These are phyloP conservation scores for Ophiobolus disseminans DNA, from an alignment of 2,329 filamentous ascomycete species.

Conservation along the genomic window DNA sequence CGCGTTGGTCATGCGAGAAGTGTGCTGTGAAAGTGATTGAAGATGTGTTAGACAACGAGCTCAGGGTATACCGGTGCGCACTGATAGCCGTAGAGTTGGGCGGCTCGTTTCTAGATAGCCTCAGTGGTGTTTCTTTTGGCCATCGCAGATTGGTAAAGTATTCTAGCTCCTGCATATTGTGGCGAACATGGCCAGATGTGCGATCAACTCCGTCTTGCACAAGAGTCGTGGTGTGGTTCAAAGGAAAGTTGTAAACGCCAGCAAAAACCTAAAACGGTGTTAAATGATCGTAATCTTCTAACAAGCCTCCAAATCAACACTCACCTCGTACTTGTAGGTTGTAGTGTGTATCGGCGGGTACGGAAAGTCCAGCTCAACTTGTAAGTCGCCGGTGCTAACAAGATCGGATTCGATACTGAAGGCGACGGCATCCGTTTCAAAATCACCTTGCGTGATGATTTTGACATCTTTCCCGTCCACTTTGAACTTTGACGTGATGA, in stretches of 20 bases:
- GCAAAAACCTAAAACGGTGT: constrained; percentile 58
- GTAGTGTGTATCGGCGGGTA: constrained; percentile 49
- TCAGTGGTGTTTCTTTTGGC: constrained; percentile 45
- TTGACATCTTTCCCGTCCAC: constrained; percentile 50
- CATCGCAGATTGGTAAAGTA: constrained; percentile 54
- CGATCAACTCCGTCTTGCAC: constrained; percentile 25
- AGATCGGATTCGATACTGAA: constrained; percentile 55
- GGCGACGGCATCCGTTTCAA: constrained; percentile 54
- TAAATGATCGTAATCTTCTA: not conserved
- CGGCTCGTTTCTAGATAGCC: constrained; percentile 43
- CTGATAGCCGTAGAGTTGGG: constrained; percentile 52
- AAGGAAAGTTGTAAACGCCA: constrained; percentile 57
- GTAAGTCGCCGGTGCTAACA: constrained; percentile 47
- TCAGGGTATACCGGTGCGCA: constrained; percentile 38
- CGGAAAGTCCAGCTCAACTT: constrained; percentile 61
- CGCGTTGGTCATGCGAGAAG: constrained; percentile 34
- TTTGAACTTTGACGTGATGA: constrained; percentile 54
- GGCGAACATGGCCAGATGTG: constrained; percentile 52
- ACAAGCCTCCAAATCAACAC: not conserved
- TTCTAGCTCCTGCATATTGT: constrained; percentile 52
- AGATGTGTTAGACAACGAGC: constrained; percentile 5
- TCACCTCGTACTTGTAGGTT: constrained; percentile 34
- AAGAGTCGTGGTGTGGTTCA: constrained; percentile 53
- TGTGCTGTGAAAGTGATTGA: constrained; percentile 30
- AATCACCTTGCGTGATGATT: constrained; percentile 56